Conservation (phyloP, 2,329 filamentous ascomycete genomes). For the Proliferodiscus dingleyae region DNA sequence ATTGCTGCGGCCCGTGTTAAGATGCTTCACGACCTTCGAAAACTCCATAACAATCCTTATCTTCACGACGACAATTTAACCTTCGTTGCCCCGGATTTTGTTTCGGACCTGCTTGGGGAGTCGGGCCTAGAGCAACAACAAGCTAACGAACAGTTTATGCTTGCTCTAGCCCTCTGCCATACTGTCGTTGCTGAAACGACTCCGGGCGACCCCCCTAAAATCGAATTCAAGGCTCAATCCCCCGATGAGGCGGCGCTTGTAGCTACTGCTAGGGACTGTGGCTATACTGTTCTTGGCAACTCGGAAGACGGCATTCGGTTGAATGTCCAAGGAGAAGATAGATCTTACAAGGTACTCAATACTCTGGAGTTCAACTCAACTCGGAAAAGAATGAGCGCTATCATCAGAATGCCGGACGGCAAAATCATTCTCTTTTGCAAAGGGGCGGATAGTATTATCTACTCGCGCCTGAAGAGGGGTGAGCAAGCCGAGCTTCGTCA, state of each 20-base stretch:
- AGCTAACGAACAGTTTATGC: constrained; percentile 87
- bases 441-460: constrained; percentile 95
- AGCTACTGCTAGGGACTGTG: constrained; percentile 88
- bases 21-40: constrained; percentile 69
- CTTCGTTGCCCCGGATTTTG: constrained; percentile 86
- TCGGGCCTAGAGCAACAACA: constrained; percentile 70
- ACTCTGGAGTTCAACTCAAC: constrained; percentile 97
- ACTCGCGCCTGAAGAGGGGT: constrained; percentile 78
- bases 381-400: constrained; percentile 95
- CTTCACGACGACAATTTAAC: constrained; percentile 85
- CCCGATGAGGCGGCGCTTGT: constrained; percentile 95
- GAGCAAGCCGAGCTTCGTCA: constrained; percentile 80
- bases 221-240: constrained; percentile 95
- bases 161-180: constrained; percentile 91
- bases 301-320: constrained; percentile 76
- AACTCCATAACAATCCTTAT: constrained; percentile 83
- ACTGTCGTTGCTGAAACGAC: constrained; percentile 89
- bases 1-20: constrained; percentile 72
- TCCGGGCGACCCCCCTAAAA: constrained; percentile 83
- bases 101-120: constrained; percentile 74
- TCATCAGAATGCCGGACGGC: constrained; percentile 89
- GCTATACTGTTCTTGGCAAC: constrained; percentile 84
- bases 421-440: constrained; percentile 93
- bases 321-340: constrained; percentile 82
- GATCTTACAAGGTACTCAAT: constrained; percentile 82